phyloP scores from a whole-genome alignment of 352 stramenopile genomes.

The Phytophthora vignae region DNA sequence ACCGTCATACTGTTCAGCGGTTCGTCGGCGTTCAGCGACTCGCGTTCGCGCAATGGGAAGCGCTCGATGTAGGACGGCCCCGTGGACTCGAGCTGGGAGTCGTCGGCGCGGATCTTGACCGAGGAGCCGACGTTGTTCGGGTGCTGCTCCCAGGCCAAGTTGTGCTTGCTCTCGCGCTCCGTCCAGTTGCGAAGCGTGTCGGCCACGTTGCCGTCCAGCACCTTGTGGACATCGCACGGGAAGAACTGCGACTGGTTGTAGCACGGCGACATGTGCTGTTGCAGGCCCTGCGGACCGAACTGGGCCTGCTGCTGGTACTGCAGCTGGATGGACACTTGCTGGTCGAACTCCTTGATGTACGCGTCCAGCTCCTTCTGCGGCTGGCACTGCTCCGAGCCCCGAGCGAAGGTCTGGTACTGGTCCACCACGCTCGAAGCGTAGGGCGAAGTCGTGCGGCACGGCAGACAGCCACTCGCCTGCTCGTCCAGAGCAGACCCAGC shows the following conservation, averaged over 20 bases:
- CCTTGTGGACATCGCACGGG: conserved; percentile 80
- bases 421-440: conserved; percentile 57
- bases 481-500: conserved; percentile 4
- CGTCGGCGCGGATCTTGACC: conserved; percentile 69
- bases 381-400: conserved; percentile 50
- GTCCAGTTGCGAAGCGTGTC: conserved; percentile 51
- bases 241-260: conserved; percentile 87
- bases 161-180: conserved; percentile 47
- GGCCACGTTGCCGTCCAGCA: conserved; percentile 69
- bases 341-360: conserved; percentile 86
- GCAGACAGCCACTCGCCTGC: conserved; percentile 57
- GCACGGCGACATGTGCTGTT: conserved; percentile 82
- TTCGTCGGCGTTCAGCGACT: conserved; percentile 21
- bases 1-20: conserved; percentile 37
- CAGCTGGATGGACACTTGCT: conserved; percentile 81
- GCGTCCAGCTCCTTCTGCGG: conserved; percentile 77
- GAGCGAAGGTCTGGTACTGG: conserved; percentile 47
- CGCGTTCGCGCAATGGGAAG: conserved; percentile 61
- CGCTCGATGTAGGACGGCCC: conserved; percentile 75
- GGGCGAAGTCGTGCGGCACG: conserved; percentile 65
- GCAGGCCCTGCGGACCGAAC: conserved; percentile 64
- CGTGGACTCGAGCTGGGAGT: conserved; percentile 44
- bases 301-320: conserved; percentile 78
- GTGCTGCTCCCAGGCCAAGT: conserved; percentile 69
- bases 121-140: conserved; percentile 68